A percentile compares a stretch with the other conserved stretches of the same genome.
These are phyloP conservation scores for Hypomontagnella submonticulosa DNA, from an alignment of 495 filamentous ascomycete genomes.

Conservation along the genomic window DNA sequence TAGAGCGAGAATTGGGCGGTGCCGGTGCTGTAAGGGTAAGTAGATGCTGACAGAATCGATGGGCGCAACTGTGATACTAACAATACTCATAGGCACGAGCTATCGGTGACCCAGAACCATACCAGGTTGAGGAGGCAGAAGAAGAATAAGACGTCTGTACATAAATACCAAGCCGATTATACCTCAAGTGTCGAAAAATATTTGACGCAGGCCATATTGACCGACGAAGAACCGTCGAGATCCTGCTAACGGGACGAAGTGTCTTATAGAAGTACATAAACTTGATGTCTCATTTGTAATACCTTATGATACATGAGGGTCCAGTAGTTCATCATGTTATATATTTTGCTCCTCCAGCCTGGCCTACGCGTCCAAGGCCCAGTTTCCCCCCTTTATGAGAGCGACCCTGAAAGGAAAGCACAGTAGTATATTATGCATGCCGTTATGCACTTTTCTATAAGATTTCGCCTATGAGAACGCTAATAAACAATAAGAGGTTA, in stretches of 20 bases:
- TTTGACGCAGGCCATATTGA: conserved; percentile 1
- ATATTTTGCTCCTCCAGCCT: neutral
- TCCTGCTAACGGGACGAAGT: neutral
- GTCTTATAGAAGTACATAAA: conserved; percentile 4
- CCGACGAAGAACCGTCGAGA: neutral
- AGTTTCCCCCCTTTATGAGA: too few relatives aligned
- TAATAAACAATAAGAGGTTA: conserved; percentile 18
- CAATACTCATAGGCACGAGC: conserved; percentile 52
- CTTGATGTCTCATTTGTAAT: conserved; percentile 14
- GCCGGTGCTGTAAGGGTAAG: conserved; percentile 60
- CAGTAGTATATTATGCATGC: neutral
- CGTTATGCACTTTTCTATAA: neutral
- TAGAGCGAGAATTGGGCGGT: conserved; percentile 89
- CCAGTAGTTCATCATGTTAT: neutral
- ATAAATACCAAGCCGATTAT: conserved; percentile 11
- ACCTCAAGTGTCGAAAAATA: conserved; percentile 2
- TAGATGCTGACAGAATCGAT: conserved; percentile 33
- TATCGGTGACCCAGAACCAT: conserved; percentile 58
- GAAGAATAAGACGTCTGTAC: conserved; percentile 35
- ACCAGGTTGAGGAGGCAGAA: conserved; percentile 37
- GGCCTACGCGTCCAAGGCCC: too few relatives aligned
- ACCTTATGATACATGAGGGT: neutral
- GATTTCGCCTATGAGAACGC: neutral
- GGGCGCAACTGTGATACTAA: conserved; percentile 10
- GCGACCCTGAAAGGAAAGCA: neutral